Evolutionary conservation across 495 filamentous ascomycete genomes (phyloP).

Genomic region (Xylaria venustula): DNA sequence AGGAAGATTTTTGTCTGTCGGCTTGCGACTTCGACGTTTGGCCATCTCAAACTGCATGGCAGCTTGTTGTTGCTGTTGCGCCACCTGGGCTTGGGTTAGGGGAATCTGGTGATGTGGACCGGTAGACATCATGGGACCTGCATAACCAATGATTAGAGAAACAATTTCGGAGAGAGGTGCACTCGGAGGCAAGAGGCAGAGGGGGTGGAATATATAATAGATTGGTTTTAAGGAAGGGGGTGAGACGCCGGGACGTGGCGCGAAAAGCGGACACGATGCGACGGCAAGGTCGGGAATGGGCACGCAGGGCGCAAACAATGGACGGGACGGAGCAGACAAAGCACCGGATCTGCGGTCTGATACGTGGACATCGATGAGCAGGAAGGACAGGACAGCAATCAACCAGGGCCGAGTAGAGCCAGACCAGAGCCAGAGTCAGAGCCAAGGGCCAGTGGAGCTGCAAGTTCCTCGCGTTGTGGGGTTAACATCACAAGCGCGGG

Average conservation of each 20-base stretch:
- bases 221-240: background rate
- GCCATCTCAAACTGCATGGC: conserved; percentile 60
- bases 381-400: background rate
- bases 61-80: conserved; percentile 55
- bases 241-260: background rate
- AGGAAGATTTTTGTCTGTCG: conserved; percentile 91
- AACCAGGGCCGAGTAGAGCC: conserved; percentile 4
- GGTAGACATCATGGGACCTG: conserved; percentile 59
- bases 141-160: conserved; percentile 31
- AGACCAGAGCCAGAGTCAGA: conserved; percentile 7
- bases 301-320: background rate
- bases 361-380: conserved; percentile 4
- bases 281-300: background rate
- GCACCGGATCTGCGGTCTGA: background rate
- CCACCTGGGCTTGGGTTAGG: conserved; percentile 51
- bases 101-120: conserved; percentile 46
- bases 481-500: conserved; percentile 13
- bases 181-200: background rate
- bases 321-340: conserved; percentile 1
- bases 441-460: conserved; percentile 15
- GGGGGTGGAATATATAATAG: background rate
- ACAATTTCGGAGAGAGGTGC: background rate
- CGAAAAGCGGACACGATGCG: background rate
- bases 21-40: conserved; percentile 77
- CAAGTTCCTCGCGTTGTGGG: conserved; percentile 15